phyloP scores from a whole-genome alignment of 495 filamentous ascomycete genomes.

The Gamarada debralockiae region DNA sequence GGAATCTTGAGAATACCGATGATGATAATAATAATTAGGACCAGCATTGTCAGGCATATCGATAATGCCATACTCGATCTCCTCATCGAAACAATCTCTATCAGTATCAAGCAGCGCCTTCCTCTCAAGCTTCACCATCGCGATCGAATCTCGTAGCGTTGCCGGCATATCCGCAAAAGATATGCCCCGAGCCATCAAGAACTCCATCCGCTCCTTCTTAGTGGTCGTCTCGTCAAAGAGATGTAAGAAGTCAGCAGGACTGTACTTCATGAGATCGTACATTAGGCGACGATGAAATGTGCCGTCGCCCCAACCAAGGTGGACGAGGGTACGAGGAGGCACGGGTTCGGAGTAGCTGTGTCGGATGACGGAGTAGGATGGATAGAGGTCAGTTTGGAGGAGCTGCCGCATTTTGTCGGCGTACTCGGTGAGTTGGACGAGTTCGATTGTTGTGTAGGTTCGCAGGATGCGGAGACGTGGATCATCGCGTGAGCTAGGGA shows the following conservation, averaged over 20 bases:
- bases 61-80: slow-evolving; percentile 3
- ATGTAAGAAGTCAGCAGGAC: slow-evolving; percentile 1
- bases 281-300: background rate
- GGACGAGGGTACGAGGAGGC: background rate
- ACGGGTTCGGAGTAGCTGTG: background rate
- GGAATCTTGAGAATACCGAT: no score
- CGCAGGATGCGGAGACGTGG: slow-evolving; percentile 20
- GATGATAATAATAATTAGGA: no score
- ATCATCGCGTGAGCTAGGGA: slow-evolving; percentile 11
- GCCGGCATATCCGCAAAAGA: background rate
- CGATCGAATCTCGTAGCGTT: slow-evolving; percentile 4
- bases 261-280: slow-evolving; percentile 3
- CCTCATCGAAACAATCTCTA: background rate
- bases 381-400: slow-evolving; percentile 3
- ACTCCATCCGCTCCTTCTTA: slow-evolving; percentile 3
- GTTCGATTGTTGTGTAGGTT: slow-evolving; percentile 10
- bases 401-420: background rate
- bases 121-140: slow-evolving; percentile 7
- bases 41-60: background rate
- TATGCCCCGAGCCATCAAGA: background rate
- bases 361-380: slow-evolving; percentile 4
- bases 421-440: slow-evolving; percentile 6
- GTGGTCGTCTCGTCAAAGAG: slow-evolving; percentile 1
- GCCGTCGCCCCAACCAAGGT: slow-evolving; percentile 2
- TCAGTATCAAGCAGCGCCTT: slow-evolving; percentile 56